phyloP scores from a whole-genome alignment of 1,284 basidiomycete species.

The Schizopora paradoxa region DNA sequence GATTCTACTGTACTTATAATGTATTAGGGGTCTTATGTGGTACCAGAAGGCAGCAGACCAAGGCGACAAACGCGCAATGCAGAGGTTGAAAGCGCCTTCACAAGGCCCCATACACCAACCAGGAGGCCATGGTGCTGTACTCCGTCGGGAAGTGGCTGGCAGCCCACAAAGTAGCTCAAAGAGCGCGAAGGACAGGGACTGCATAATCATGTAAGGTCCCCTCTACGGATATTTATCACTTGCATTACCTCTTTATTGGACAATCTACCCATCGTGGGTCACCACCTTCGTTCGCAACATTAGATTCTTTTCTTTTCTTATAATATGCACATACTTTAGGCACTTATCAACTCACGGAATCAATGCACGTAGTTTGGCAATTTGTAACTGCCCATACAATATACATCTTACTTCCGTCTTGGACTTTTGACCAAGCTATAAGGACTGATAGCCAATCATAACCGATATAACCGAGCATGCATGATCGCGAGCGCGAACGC shows the following conservation, averaged over 20 bases:
- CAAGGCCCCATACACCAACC: conserved; percentile 36
- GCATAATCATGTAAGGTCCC: conserved; percentile 69
- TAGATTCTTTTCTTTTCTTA: background rate
- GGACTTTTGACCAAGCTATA: too few relatives aligned
- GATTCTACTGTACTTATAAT: background rate
- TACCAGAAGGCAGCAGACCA: conserved; percentile 91
- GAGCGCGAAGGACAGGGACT: conserved; percentile 65
- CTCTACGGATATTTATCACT: background rate
- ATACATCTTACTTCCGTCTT: too few relatives aligned
- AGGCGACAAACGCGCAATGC: conserved; percentile 89
- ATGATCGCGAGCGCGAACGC: too few relatives aligned
- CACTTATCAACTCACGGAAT: too few relatives aligned
- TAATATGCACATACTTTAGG: too few relatives aligned
- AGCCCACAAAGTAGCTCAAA: conserved; percentile 44
- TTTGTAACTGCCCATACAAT: too few relatives aligned
- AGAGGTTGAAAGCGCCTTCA: conserved; percentile 72
- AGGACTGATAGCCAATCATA: too few relatives aligned
- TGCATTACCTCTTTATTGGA: background rate
- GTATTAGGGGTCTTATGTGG: conserved; percentile 64
- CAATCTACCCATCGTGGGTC: background rate
- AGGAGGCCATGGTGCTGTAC: conserved; percentile 18
- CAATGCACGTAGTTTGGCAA: too few relatives aligned
- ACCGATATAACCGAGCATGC: too few relatives aligned
- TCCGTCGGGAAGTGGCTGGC: conserved; percentile 27
- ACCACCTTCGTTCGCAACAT: background rate